These are phyloP conservation scores for Datisca glomerata DNA, from an alignment of 306 rosid genomes.

Conservation along the genomic window DNA sequence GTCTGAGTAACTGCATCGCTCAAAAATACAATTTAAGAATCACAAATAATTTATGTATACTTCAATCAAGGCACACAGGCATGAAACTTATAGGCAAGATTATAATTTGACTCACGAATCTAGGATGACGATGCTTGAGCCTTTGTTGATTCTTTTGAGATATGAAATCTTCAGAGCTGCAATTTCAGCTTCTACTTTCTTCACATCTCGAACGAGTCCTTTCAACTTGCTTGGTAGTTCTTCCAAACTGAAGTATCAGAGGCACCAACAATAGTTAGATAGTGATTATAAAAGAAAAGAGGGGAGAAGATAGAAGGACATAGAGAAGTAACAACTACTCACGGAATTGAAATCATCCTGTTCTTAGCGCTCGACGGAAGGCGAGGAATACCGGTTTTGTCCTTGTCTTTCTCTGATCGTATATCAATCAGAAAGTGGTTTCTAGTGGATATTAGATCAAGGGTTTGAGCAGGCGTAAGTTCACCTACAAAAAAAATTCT, in stretches of 20 bases:
- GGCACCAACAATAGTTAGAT: no score
- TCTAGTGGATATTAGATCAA: constrained; percentile 56
- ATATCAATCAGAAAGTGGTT: constrained; percentile 57
- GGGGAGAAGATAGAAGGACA: background rate
- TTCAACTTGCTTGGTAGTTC: constrained; percentile 69
- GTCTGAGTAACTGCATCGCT: constrained; percentile 50
- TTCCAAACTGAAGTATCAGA: constrained; percentile 58
- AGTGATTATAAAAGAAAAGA: constrained; percentile 5
- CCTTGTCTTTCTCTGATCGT: constrained; percentile 83
- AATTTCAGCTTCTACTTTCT: constrained; percentile 87
- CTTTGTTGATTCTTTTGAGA: constrained; percentile 73
- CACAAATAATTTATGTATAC: background rate
- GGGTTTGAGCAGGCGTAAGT: constrained; percentile 83
- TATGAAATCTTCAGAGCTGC: constrained; percentile 72
- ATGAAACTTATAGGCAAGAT: background rate
- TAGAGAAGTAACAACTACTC: constrained; percentile 22
- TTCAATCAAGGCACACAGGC: background rate
- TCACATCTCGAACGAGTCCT: constrained; percentile 62
- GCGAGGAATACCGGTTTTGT: constrained; percentile 80
- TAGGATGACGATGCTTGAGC: constrained; percentile 56
- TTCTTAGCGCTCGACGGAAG: constrained; percentile 77
- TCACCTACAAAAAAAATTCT: no score
- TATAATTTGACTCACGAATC: constrained; percentile 53
- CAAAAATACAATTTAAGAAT: background rate
- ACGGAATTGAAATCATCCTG: constrained; percentile 73